A percentile compares a stretch with the other conserved stretches of the same genome.
phyloP scores from a whole-genome alignment of 2,329 filamentous ascomycete genomes.

The Colletotrichum gloeosporioides region DNA sequence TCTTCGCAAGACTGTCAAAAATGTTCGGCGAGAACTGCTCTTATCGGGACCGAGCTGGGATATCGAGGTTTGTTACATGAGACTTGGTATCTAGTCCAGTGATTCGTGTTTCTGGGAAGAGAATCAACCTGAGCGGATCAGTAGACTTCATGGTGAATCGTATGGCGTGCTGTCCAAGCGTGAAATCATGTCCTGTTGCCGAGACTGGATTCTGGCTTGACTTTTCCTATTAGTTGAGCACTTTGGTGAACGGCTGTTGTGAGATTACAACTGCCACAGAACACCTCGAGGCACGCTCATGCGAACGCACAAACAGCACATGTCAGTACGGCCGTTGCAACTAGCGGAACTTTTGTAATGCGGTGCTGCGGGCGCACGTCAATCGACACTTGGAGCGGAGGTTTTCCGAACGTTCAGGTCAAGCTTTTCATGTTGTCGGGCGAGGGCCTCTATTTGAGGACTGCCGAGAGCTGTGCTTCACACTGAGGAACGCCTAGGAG shows the following conservation, averaged over 20 bases:
- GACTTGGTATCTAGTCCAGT: background rate
- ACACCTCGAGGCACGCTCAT: background rate
- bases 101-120: background rate
- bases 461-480: background rate
- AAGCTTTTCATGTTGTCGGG: background rate
- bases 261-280: background rate
- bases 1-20: background rate
- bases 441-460: background rate
- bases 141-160: background rate
- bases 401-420: background rate
- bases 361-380: background rate
- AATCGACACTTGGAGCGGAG: background rate
- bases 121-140: background rate
- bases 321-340: background rate
- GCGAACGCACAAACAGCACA: background rate
- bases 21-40: background rate
- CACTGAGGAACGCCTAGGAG: background rate
- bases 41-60: background rate
- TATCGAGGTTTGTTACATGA: background rate
- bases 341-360: background rate
- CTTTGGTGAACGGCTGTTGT: background rate
- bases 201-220: background rate
- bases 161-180: background rate
- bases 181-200: background rate
- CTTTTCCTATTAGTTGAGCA: rapidly evolving